Evolutionary conservation across 495 filamentous ascomycete genomes (phyloP).

Genomic region (Aspergillus panamensis): DNA sequence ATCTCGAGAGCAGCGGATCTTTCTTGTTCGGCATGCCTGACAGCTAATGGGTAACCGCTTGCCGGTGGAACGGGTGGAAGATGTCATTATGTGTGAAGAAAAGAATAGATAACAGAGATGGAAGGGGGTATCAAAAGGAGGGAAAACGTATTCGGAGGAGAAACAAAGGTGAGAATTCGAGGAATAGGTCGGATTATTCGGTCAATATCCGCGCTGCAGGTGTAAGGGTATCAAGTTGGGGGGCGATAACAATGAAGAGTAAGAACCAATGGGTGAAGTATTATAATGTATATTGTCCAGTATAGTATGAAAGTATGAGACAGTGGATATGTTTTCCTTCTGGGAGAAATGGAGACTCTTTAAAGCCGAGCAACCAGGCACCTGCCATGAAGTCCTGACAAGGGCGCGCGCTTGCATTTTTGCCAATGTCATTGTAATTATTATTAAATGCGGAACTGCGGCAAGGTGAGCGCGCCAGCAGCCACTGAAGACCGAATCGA

Average conservation of each 20-base stretch:
- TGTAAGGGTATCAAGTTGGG: neutral
- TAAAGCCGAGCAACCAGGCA: neutral
- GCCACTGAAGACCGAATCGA: neutral
- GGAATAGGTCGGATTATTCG: neutral
- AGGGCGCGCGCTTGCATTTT: neutral
- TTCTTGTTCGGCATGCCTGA: slow-evolving; percentile 40
- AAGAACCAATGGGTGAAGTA: no score
- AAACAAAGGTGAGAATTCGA: neutral
- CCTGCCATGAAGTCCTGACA: neutral
- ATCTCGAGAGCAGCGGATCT: slow-evolving; percentile 42
- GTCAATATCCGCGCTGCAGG: neutral
- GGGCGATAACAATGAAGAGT: no score
- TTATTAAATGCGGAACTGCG: neutral
- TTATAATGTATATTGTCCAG: neutral
- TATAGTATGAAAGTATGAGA: neutral
- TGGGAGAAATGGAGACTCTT: neutral
- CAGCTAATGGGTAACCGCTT: slow-evolving; percentile 44
- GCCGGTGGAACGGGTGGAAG: slow-evolving; percentile 26
- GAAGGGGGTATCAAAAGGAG: neutral
- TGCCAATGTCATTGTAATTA: neutral
- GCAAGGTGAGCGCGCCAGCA: neutral
- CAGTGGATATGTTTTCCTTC: neutral
- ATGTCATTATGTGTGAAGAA: slow-evolving; percentile 9
- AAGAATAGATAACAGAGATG: neutral
- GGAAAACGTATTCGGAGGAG: neutral